Percentiles rank a stretch among this genome's conserved stretches.
These are phyloP conservation scores for Schizonepeta tenuifolia DNA, from an alignment of 257 asterid species.

Conservation along the genomic window DNA sequence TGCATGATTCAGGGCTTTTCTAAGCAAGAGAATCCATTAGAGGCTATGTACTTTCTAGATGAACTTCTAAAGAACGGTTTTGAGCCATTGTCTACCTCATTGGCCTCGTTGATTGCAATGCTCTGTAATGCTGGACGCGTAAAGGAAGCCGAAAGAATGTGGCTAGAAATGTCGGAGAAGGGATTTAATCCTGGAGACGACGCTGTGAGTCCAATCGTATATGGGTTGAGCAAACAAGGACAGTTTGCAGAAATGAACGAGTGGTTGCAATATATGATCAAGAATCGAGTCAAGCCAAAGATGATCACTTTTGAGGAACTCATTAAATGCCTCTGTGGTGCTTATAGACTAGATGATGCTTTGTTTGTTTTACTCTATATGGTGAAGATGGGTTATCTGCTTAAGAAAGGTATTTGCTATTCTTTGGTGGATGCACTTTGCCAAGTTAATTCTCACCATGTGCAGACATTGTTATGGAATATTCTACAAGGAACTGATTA, in stretches of 20 bases:
- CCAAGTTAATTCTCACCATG: conserved; percentile 36
- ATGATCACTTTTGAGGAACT: conserved; percentile 54
- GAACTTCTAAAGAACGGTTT: conserved; percentile 56
- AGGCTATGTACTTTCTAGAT: conserved; percentile 41
- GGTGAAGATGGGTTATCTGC: conserved; percentile 56
- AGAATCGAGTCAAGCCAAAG: conserved; percentile 49
- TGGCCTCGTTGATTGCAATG: conserved; percentile 42
- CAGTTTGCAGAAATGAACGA: conserved; percentile 47
- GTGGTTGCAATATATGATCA: conserved; percentile 52
- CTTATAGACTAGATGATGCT: conserved; percentile 51
- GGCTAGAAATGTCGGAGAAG: conserved; percentile 57
- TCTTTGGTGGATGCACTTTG: conserved; percentile 55
- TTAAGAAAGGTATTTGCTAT: conserved; percentile 35
- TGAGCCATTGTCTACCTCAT: conserved; percentile 51
- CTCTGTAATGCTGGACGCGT: conserved; percentile 56
- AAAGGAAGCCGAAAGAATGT: conserved; percentile 57
- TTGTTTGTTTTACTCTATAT: conserved; percentile 47
- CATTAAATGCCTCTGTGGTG: conserved; percentile 43
- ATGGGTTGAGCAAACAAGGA: conserved; percentile 56
- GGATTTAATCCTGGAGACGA: conserved; percentile 45
- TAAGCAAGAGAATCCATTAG: conserved; percentile 44
- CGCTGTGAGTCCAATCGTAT: conserved; percentile 47
- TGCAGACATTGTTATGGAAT: conserved; percentile 33
- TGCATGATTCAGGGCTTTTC: conserved; percentile 59
- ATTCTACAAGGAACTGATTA: conserved; percentile 30